Base-by-base conservation (phyloP, 495 filamentous ascomycete genomes). In the Podospora didyma region DNA sequence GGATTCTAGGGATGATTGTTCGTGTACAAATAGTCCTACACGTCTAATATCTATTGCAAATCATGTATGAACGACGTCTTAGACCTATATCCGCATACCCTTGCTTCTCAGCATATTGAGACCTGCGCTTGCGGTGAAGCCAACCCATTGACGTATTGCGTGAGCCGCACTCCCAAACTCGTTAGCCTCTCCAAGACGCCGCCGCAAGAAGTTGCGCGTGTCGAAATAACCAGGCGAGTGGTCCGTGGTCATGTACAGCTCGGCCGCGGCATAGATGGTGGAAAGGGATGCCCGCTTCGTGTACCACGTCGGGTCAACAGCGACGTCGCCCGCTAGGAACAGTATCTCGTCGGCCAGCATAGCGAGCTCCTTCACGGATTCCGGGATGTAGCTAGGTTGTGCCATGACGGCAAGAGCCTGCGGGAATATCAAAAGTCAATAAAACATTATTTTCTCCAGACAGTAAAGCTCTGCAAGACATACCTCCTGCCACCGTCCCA, bases 221-320 rank as follows among this genome's bases (percentile, higher is more conserved):
- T 90, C 89, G 2, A 57, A 62, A 60, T 86, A 89, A 14, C 81
- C 83, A 0, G 76, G 68, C 0, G 83, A 88, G 53, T 68, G 72
- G 68, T 97, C 95, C 45, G 87, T 87, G 16, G 91, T 97, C 92
- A 97, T 96, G 71, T 92, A 92, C 2, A 96, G 74, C 70, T 98
- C 94, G 24, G 87, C 82, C 39, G 85, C 87, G 22, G 90, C 88
- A 67, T 97, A 98, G 61, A 96, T 83, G 11, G 84, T 78, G 3
- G 87, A 82, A 5, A 97, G 75, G 1, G 83, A 83, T 6, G 86
- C 82, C 6, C 94, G 85, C 69, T 94, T 94, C 53, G 91, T 89
- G 68, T 97, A 98, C 94, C 94, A 97, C 11, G 80, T 81, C 0
- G 83, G 79, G 66, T 97, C 92, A 58, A 96, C 88, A 14, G 83